Evolutionary conservation across 352 stramenopile genomes (phyloP).

Genomic region (Globisporangium canariense): DNA sequence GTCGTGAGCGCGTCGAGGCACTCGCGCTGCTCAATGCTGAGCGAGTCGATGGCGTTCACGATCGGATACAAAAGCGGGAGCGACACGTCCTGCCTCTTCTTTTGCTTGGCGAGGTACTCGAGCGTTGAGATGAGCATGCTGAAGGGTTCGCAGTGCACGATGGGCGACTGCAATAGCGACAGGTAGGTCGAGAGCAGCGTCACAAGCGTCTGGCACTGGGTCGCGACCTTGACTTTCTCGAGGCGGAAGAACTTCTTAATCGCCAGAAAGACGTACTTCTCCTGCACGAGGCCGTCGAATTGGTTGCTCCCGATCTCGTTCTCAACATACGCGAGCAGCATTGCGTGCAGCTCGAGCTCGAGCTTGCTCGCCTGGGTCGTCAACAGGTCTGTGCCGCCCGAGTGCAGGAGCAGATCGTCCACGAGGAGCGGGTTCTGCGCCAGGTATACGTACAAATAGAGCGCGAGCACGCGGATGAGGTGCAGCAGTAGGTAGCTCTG

Average conservation of each 20-base stretch:
- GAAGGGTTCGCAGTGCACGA: conserved; percentile 47
- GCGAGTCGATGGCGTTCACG: conserved; percentile 66
- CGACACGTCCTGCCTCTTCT: conserved; percentile 22
- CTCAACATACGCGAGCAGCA: conserved; percentile 39
- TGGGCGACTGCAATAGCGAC: conserved; percentile 31
- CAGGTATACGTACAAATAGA: conserved; percentile 61
- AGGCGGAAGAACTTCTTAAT: conserved; percentile 56
- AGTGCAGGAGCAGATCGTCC: conserved; percentile 33
- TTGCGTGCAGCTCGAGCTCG: conserved; percentile 34
- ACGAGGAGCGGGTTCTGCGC: conserved; percentile 33
- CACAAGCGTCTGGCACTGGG: conserved; percentile 37
- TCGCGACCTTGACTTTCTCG: conserved; percentile 28
- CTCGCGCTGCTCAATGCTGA: conserved; percentile 65
- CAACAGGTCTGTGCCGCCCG: conserved; percentile 13
- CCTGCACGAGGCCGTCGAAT: conserved; percentile 56
- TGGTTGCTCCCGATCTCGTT: conserved; percentile 54
- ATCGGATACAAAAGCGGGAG: conserved; percentile 56
- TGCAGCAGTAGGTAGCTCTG: conserved; percentile 41
- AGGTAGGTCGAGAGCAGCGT: conserved; percentile 48
- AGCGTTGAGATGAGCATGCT: conserved; percentile 60
- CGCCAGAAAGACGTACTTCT: conserved; percentile 44
- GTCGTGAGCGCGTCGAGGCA: conserved; percentile 66
- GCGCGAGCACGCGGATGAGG: conserved; percentile 54
- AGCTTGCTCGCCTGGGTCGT: conserved; percentile 16
- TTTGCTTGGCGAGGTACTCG: conserved; percentile 48